Evolutionary conservation across 2,329 filamentous ascomycete species (phyloP).

Genomic region (Cercospora sp.): DNA sequence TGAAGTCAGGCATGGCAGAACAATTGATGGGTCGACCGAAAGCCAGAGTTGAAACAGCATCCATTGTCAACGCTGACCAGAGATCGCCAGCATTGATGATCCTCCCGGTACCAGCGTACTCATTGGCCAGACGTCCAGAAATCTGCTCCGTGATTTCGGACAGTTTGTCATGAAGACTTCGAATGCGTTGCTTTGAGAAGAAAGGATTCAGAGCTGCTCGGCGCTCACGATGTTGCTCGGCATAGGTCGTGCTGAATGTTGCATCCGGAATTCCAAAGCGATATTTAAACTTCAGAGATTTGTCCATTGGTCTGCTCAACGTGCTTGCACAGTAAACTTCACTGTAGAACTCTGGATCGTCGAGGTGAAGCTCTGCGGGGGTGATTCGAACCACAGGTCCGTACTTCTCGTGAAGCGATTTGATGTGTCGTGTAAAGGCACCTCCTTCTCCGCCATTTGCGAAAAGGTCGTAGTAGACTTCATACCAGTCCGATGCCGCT

Average conservation of each 20-base stretch:
- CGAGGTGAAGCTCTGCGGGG: conserved; percentile 16
- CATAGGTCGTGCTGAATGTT: background rate
- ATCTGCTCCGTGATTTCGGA: background rate
- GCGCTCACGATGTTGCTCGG: background rate
- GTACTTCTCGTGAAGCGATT: conserved; percentile 6
- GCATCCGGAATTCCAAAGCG: background rate
- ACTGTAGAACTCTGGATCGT: conserved; percentile 15
- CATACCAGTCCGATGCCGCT: conserved; percentile 34
- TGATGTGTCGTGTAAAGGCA: conserved; percentile 11
- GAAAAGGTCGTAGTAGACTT: conserved; percentile 19
- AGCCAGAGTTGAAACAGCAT: background rate
- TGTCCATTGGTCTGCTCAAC: background rate
- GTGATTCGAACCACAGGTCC: conserved; percentile 18
- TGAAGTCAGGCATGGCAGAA: background rate
- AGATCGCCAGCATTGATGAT: background rate
- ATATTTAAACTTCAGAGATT: background rate
- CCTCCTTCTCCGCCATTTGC: background rate
- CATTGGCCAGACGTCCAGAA: background rate
- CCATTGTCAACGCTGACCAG: background rate
- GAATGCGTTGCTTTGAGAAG: background rate
- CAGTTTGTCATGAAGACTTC: background rate
- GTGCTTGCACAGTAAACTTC: conserved; percentile 4
- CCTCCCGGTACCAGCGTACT: background rate
- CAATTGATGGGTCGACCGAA: background rate
- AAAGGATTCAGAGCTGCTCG: background rate